Evolutionary conservation across 805 yeast species (phyloP).

Genomic region (Candida methanosorbosa): DNA sequence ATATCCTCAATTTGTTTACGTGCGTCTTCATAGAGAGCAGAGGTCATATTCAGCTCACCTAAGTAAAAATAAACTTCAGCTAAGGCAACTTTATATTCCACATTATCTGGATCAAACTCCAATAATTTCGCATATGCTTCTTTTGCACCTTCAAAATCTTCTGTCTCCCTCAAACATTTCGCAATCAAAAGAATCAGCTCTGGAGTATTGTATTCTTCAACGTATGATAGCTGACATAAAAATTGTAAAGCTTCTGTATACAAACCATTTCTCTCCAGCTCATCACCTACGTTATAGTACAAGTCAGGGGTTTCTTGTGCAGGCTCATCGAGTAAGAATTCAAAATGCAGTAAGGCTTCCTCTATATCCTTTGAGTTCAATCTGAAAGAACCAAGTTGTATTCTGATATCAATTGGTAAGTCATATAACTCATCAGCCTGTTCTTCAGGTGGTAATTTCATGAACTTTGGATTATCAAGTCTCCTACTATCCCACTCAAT

Average conservation of each 20-base stretch:
- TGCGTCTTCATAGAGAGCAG: conserved; percentile 45
- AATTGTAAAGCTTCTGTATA: conserved; percentile 71
- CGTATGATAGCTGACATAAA: conserved; percentile 45
- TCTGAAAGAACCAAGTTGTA: conserved; percentile 69
- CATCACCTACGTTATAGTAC: conserved; percentile 66
- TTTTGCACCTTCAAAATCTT: conserved; percentile 58
- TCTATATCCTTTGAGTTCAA: conserved; percentile 50
- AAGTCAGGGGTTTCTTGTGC: conserved; percentile 64
- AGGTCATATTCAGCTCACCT: conserved; percentile 52
- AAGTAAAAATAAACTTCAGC: conserved; percentile 74
- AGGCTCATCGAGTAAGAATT: conserved; percentile 41
- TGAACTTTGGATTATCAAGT: conserved; percentile 34
- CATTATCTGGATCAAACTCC: conserved; percentile 48
- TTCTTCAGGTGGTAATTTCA: conserved; percentile 30
- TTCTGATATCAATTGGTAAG: conserved; percentile 82
- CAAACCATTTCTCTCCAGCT: conserved; percentile 58
- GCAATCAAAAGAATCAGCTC: conserved; percentile 58
- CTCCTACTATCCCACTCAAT: conserved; percentile 78
- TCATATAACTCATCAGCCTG: conserved; percentile 30
- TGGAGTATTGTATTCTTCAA: conserved; percentile 42
- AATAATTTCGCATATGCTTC: conserved; percentile 47
- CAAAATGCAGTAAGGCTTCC: conserved; percentile 71
- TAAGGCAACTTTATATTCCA: conserved; percentile 67
- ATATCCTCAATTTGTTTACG: conserved; percentile 29
- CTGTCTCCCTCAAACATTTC: conserved; percentile 67